Percentiles rank a stretch among this genome's conserved stretches.
Evolutionary conservation across 2,329 filamentous ascomycete species (phyloP).

Genomic region (Immersiporthe knoxdaviesiana): DNA sequence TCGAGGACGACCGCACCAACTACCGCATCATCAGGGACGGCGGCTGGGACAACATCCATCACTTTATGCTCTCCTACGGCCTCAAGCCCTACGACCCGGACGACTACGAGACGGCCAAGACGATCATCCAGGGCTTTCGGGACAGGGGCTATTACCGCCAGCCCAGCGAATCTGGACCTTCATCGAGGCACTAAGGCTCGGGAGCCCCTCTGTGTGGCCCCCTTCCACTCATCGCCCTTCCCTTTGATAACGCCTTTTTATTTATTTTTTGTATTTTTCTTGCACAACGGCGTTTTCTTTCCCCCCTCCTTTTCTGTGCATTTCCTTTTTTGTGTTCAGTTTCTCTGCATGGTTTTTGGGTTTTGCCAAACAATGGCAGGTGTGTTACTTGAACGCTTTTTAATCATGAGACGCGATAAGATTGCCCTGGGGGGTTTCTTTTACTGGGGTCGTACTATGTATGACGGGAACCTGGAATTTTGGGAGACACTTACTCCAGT

Average conservation of each 20-base stretch:
- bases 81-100: conserved; percentile 29
- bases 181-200: conserved; percentile 8
- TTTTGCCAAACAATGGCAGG: not conserved
- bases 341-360: not conserved
- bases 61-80: conserved; percentile 30
- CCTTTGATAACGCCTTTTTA: not conserved
- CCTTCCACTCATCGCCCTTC: not conserved
- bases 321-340: not conserved
- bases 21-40: conserved; percentile 30
- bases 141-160: conserved; percentile 28
- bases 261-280: not conserved
- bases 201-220: not conserved
- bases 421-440: not conserved
- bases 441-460: not conserved
- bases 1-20: conserved; percentile 29
- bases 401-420: not conserved
- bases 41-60: conserved; percentile 29
- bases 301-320: no score
- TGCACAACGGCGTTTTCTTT: not conserved
- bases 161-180: conserved; percentile 16
- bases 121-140: conserved; percentile 30
- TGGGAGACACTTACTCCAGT: not conserved
- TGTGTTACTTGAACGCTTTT: not conserved
- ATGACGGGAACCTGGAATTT: not conserved
- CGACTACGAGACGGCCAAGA: conserved; percentile 29